Conservation (phyloP, 768 basidiomycete species). For the Leccinum variicolor region DNA sequence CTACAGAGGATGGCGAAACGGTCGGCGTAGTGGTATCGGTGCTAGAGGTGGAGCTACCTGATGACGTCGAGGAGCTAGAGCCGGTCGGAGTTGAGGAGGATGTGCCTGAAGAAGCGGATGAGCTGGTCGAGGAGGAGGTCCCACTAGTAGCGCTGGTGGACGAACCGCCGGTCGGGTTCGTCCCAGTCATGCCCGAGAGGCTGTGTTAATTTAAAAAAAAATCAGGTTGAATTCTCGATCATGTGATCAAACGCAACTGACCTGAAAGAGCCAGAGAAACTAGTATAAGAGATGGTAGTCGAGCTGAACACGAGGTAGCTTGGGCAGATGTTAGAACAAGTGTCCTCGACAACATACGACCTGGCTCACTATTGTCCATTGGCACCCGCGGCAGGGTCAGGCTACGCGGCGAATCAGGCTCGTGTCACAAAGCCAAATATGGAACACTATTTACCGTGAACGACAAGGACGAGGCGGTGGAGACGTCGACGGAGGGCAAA, state of each 20-base stretch:
- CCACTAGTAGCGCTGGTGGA: constrained; percentile 10
- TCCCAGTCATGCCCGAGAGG: constrained; percentile 58
- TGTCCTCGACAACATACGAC: background rate
- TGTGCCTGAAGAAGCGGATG: constrained; percentile 13
- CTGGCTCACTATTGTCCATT: constrained; percentile 52
- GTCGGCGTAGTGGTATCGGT: constrained; percentile 8
- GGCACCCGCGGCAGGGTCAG: constrained; percentile 52
- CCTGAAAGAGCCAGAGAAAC: constrained; percentile 58
- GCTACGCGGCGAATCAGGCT: constrained; percentile 33
- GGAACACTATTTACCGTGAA: constrained; percentile 46
- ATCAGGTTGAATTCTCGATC: background rate
- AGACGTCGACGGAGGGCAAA: constrained; percentile 54
- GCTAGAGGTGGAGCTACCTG: constrained; percentile 17
- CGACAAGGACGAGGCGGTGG: constrained; percentile 40
- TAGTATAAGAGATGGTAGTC: constrained; percentile 31
- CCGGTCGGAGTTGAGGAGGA: constrained; percentile 3
- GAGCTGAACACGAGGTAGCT: constrained; percentile 65
- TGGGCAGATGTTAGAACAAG: constrained; percentile 1
- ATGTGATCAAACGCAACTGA: constrained; percentile 26
- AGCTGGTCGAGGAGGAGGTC: constrained; percentile 4
- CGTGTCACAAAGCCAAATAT: background rate
- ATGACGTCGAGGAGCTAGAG: constrained; percentile 1
- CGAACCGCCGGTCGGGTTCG: constrained; percentile 27
- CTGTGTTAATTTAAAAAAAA: constrained; percentile 29
- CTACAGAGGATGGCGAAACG: background rate